Base-by-base conservation (phyloP, 768 basidiomycete species). In the Naganishia antarctica region DNA sequence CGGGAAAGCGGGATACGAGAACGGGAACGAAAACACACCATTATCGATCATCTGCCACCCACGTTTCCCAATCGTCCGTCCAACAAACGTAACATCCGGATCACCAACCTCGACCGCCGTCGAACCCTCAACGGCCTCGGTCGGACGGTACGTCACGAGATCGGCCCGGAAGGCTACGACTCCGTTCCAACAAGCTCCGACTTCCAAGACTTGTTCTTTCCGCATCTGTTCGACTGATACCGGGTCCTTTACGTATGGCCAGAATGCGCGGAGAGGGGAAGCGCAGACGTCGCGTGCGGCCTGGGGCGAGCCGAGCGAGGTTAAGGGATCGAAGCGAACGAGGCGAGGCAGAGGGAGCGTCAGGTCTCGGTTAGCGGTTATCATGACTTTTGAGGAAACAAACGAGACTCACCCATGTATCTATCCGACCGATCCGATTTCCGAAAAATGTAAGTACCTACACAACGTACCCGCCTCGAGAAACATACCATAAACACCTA, bases 101-200 rank as follows among this genome's bases (percentile, higher is more conserved):
- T 31, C 31, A n/a, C n/a, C 5, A 12, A 26, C 49, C 28, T 29
- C 49, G 2, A 16, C 28, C 11, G 11, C 28, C 31, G 15, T 16
- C 47, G 28, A 28, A 6, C 3, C 15, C 26, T 21, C 8, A 5
- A 12, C 49, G 3, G 7, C 28, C 28, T 16, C 13, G 32, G n/a
- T n/a, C n/a, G n/a, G n/a, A n/a, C 59, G 60, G 25, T 64, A 67
- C 2, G 63, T 58, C 62, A 72, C 70, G 9, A 71, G 69, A 0
- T 41, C 66, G n/a, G 70, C 65, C 26, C 44, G 47, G 11, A 75
- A 63, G 0, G 69, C 71, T 16, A 73, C 65, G 41, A 69, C 65
- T 1, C 74, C 74, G 40, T 75, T 73, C 74, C 74, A 75, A 53
- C 74, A 75, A 1, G 69, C 66, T 16, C 71, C 68, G n/a, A 66